Evolutionary conservation across 2,329 filamentous ascomycete species (phyloP), one percentile per base, ranked within the genome.

Genomic region (Knufia petricola): DNA sequence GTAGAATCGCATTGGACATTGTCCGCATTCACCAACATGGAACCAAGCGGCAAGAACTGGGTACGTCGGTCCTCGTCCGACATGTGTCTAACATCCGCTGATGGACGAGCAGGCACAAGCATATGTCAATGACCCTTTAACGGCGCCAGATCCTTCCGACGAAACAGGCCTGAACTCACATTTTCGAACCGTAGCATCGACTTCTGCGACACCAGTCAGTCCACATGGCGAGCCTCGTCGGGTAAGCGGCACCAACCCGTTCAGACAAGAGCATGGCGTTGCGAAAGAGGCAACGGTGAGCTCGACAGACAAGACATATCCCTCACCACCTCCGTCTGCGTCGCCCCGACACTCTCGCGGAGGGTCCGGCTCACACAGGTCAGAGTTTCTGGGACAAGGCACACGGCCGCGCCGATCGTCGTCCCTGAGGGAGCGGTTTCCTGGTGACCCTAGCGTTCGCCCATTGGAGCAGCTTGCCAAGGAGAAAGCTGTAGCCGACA

Each of bases 81-180:
- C 12, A 20, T 10, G 30, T 37, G 37, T 23, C 50, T 23, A 31
- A 30, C 26, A 28, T 28, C 38, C 30, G 36, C 31, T 44, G 40
- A 39, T 42, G 39, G 37, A 46, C 13, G n/a, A 24, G 3, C 60
- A 86, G 82, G 80, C 82, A 37, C 70, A 74, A 46, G 75, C 78
- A 59, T 81, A 83, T 60, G 70, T 87, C 38, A 76, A 87, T 55
- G 81, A 84, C 58, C 84, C 84, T 55, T 69, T 87, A 53, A 79
- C 72, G 58, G 81, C 74, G 19, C 81, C 80, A 8, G 79, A 85
- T 53, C 83, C 83, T 12, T 78, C 72, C 52, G 76, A 82, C 53
- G 79, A 84, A 61, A 83, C 78, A 41, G 81, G 82, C 6, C 76
- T 76, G n/a, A 77, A 77, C 50, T 70, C 72, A 2, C 77, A 78